A percentile compares a stretch with the other conserved stretches of the same genome.
Conservation (phyloP, 2,329 filamentous ascomycete genomes). For the Cercospora berteroae region DNA sequence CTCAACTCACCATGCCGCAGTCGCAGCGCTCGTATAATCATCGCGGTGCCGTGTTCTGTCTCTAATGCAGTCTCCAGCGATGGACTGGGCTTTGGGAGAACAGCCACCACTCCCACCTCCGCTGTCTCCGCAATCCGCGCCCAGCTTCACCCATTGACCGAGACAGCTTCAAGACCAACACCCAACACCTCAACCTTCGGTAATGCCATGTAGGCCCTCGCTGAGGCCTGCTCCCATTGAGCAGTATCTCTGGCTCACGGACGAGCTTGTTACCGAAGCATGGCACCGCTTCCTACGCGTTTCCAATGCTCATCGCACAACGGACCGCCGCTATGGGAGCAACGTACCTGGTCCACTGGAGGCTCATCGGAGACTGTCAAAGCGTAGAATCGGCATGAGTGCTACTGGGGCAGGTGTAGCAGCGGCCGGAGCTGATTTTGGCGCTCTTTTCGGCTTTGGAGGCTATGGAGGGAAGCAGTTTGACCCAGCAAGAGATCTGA, state of each 20-base stretch:
- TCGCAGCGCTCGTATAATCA: constrained; percentile 46
- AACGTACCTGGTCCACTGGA: constrained; percentile 63
- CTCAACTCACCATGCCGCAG: constrained; percentile 40
- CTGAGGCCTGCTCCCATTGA: constrained; percentile 20
- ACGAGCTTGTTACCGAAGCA: constrained; percentile 53
- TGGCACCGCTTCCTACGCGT: constrained; percentile 53
- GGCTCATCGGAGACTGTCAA: constrained; percentile 56
- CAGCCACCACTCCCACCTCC: background rate
- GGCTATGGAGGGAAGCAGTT: constrained; percentile 16
- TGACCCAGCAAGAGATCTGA: constrained; percentile 28
- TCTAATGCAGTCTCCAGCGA: background rate
- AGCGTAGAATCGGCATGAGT: constrained; percentile 52
- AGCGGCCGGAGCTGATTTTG: constrained; percentile 29
- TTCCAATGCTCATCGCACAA: constrained; percentile 18
- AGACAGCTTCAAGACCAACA: background rate
- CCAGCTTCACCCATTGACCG: constrained; percentile 7
- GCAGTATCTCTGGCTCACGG: constrained; percentile 59
- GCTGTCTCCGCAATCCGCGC: constrained; percentile 1
- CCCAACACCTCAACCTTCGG: background rate
- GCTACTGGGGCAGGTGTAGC: constrained; percentile 14
- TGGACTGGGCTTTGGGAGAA: background rate
- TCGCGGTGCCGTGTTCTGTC: constrained; percentile 24
- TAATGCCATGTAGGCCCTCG: constrained; percentile 31
- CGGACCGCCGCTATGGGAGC: constrained; percentile 54
- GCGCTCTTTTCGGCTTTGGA: constrained; percentile 32